Base-by-base conservation (phyloP, 108 stramenopile species). In the Fragilaria radians region DNA sequence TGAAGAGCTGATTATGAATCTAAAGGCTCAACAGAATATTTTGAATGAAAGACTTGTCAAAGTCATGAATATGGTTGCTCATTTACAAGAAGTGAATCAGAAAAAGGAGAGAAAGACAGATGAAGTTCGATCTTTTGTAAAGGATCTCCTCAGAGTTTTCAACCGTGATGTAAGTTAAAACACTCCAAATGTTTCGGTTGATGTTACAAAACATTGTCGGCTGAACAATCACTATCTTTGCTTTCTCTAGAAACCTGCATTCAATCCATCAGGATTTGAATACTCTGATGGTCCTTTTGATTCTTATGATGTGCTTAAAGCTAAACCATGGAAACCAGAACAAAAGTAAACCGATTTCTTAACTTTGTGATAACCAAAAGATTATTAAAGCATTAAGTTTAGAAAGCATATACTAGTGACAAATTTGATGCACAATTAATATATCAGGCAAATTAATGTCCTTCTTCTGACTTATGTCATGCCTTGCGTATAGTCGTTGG, bases 121-220 rank as follows among this genome's bases (percentile, higher is more conserved):
- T 48, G 83, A 85, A 52, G 80, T 89, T 32, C 71, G 82, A 53
- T 57, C 61, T 7, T 81, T 83, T 56, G 81, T 89, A 46, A 81
- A 74, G 57, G 88, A 85, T 56, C 71, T 89, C 79, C 65, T 89
- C 42, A 68, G 82, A 57, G 84, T 89, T 22, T 89, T 89, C 56
- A 59, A 57, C 18, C 62, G 36, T 26, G 46, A 63, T 2, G 52
- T 56, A 47, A 25, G 66, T 57, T 21, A 9, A 24, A 7, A n/a
- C n/a, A n/a, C n/a, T n/a, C n/a, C n/a, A n/a, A n/a, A n/a, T n/a
- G n/a, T n/a, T n/a, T n/a, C n/a, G n/a, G n/a, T n/a, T n/a, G n/a
- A n/a, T n/a, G n/a, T n/a, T n/a, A n/a, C n/a, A n/a, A n/a, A n/a
- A n/a, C n/a, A n/a, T n/a, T n/a, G n/a, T n/a, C n/a, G n/a, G n/a